A percentile compares a stretch with the other conserved stretches of the same genome.
These are phyloP conservation scores for Aspergillus indologenus DNA, from an alignment of 495 filamentous ascomycete species.

Conservation along the genomic window DNA sequence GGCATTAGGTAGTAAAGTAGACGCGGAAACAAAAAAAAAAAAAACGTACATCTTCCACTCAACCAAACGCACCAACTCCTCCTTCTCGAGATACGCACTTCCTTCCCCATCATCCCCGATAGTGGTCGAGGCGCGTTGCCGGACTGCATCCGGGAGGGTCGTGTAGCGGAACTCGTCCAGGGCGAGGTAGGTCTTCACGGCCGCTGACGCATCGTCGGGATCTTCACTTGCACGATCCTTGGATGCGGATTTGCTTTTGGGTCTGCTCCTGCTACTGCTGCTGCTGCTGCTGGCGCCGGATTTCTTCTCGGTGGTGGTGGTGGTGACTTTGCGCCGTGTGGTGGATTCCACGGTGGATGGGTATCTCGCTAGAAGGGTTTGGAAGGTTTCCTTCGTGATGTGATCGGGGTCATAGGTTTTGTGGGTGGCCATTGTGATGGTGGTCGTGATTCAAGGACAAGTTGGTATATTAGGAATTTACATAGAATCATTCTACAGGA, in stretches of 20 bases:
- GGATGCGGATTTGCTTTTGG: constrained; percentile 12
- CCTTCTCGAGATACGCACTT: constrained; percentile 31
- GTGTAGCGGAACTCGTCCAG: constrained; percentile 40
- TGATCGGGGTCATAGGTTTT: constrained; percentile 24
- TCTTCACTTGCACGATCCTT: constrained; percentile 17
- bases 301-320: constrained; percentile 7
- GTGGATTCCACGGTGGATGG: constrained; percentile 28
- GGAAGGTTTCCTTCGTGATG: constrained; percentile 35
- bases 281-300: constrained; percentile 9
- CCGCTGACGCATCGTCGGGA: not conserved
- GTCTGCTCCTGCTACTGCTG: constrained; percentile 14
- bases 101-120: not conserved
- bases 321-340: constrained; percentile 24
- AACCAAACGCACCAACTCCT: constrained; percentile 47
- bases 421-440: not conserved
- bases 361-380: constrained; percentile 30
- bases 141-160: constrained; percentile 21
- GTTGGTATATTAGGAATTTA: constrained; percentile 5
- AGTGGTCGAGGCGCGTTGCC: constrained; percentile 10
- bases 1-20: too few species aligned
- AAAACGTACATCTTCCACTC: constrained; percentile 73
- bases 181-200: constrained; percentile 22
- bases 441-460: not conserved
- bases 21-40: too few species aligned
- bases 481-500: too few species aligned